Percentiles rank a stretch among this genome's conserved stretches.
Conservation (phyloP, 1,284 basidiomycete species). For the Xerocomus tenax region DNA sequence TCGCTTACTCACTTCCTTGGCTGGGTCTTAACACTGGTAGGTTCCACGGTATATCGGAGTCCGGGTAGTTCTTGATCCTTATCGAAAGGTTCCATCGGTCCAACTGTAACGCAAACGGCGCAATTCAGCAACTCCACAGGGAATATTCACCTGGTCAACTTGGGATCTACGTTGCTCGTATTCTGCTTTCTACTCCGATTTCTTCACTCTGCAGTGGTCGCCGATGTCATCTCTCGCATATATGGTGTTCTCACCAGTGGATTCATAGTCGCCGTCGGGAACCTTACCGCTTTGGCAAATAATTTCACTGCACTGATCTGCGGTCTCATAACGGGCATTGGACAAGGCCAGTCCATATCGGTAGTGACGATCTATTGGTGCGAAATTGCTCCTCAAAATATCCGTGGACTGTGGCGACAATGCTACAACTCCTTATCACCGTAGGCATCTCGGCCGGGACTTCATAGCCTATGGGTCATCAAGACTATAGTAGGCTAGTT, state of each 20-base stretch:
- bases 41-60: not conserved
- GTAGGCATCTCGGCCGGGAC: constrained; percentile 40
- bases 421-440: constrained; percentile 40
- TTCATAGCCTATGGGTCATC: constrained; percentile 45
- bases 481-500: constrained; percentile 34
- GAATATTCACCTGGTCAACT: constrained; percentile 32
- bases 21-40: constrained; percentile 29
- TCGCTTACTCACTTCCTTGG: constrained; percentile 26
- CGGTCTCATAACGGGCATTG: constrained; percentile 42
- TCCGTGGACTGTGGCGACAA: constrained; percentile 39
- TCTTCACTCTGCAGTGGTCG: constrained; percentile 40
- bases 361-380: constrained; percentile 41
- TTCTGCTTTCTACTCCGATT: constrained; percentile 41
- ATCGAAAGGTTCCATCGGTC: constrained; percentile 37
- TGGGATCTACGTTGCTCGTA: constrained; percentile 38
- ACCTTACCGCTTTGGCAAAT: constrained; percentile 29
- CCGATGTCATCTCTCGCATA: constrained; percentile 43
- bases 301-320: constrained; percentile 35
- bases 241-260: constrained; percentile 39
- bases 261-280: constrained; percentile 36
- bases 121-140: constrained; percentile 35
- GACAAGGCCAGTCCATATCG: constrained; percentile 43
- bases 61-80: not conserved
- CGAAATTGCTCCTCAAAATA: constrained; percentile 38
- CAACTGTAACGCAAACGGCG: constrained; percentile 41